phyloP scores from a whole-genome alignment of 2,329 filamentous ascomycete species.

The Didymella lethalis region DNA sequence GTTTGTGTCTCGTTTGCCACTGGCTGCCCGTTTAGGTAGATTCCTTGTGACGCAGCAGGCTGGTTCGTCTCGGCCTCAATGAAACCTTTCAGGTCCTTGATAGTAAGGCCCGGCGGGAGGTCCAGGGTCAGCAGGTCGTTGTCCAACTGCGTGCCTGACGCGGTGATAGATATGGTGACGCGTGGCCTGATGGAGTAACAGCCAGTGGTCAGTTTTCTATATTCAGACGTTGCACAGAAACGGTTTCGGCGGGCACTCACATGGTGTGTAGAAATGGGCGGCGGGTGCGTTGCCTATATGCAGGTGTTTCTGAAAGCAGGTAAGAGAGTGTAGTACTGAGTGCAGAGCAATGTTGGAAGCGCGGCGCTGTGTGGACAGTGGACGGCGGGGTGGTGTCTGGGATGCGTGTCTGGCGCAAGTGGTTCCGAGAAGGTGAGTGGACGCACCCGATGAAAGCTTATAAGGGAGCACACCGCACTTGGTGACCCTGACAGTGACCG shows the following conservation, averaged over 20 bases:
- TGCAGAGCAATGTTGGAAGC: constrained; percentile 19
- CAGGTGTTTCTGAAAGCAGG: constrained; percentile 44
- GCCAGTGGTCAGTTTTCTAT: constrained; percentile 40
- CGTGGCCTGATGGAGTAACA: constrained; percentile 66
- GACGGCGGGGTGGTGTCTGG: constrained; percentile 31
- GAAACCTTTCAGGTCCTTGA: constrained; percentile 85
- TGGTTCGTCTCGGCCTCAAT: constrained; percentile 85
- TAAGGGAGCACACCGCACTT: constrained; percentile 28
- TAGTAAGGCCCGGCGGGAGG: constrained; percentile 80
- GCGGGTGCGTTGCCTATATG: constrained; percentile 37
- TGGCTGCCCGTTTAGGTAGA: constrained; percentile 88
- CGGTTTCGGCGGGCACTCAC: constrained; percentile 45
- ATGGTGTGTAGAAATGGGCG: constrained; percentile 37
- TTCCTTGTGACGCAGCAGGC: constrained; percentile 75
- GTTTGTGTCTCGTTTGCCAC: constrained; percentile 81
- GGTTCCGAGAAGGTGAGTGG: constrained; percentile 26
- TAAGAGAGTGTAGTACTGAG: constrained; percentile 47
- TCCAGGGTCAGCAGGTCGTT: constrained; percentile 83
- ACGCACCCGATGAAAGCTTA: constrained; percentile 32
- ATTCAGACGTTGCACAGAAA: constrained; percentile 46
- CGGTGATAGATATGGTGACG: constrained; percentile 85
- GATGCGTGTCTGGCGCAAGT: constrained; percentile 27
- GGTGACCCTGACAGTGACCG: constrained; percentile 6
- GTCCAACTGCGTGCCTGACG: constrained; percentile 71
- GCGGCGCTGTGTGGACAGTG: constrained; percentile 17